Evolutionary conservation across 2,329 filamentous ascomycete species (phyloP), one percentile per base, ranked within the genome.

Genomic region (Claviceps capensis): DNA sequence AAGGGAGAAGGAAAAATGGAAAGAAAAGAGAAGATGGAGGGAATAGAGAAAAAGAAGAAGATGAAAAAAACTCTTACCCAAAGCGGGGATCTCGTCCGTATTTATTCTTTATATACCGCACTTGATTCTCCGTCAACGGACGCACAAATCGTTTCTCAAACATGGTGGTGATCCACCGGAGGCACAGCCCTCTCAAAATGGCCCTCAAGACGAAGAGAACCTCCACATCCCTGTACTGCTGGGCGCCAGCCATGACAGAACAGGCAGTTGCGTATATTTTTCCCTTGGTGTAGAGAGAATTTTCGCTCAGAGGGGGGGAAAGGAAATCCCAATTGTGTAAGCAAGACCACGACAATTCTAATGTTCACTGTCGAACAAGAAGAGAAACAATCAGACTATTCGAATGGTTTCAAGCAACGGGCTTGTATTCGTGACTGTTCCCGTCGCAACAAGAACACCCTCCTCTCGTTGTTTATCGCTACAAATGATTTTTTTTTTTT

Each of bases 101-200:
- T 53, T 70, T 69, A 55, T 65, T 66, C 54, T 66, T 68, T 8
- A 71, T 54, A 50, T 72, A 71, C 9, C 66, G 63, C 9, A 72
- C 60, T 54, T 71, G 67, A 46, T 65, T 68, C 1, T 60, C 54
- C 2, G 62, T 63, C 48, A 69, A 56, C 0, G 43, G 13, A 19
- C 63, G 64, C 34, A 55, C 57, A 49, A 68, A 70, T 5, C 49
- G 52, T 7, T 55, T 45, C 13, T 57, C 43, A 43, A 67, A 70
- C 5, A 60, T 57, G 1, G 54, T 42, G 7, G 57, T 55, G 41
- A 69, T 67, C 11, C 57, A 56, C 1, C 48, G 30, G 11, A 54
- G 51, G 26, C 64, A 60, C 26, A 59, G 58, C n/a, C 60, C 59
- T 1, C 56, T 49, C 16, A 68, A 55, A 48, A 65, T 58, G 1